These are phyloP conservation scores for Quercus engelmannii DNA, from an alignment of 306 rosid species.

Conservation along the genomic window DNA sequence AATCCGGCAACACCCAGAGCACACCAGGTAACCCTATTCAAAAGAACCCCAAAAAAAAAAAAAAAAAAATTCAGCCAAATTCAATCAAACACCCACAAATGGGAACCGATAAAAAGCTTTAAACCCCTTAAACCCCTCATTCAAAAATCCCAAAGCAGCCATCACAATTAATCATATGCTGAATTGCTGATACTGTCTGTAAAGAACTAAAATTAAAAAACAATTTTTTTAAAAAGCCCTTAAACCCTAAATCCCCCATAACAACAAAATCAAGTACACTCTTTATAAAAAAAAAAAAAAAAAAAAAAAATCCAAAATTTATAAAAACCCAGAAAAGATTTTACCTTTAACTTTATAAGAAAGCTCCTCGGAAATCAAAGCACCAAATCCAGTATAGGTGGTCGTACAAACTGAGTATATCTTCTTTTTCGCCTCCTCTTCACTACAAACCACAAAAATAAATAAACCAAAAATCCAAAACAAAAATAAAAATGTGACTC, in stretches of 20 bases:
- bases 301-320: no score
- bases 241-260: constrained; percentile 5
- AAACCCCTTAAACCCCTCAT: background rate
- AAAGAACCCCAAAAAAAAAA: background rate
- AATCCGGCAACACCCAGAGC: constrained; percentile 95
- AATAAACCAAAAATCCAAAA: background rate
- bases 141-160: background rate
- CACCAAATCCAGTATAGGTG: constrained; percentile 83
- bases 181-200: background rate
- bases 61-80: background rate
- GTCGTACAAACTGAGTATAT: constrained; percentile 81
- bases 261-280: no score
- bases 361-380: constrained; percentile 84
- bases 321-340: background rate
- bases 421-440: constrained; percentile 87
- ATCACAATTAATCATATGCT: background rate
- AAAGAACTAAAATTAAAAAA: background rate
- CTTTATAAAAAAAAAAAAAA: no score
- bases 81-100: background rate
- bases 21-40: constrained; percentile 66
- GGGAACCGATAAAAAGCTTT: background rate
- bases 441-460: constrained; percentile 37
- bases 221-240: background rate
- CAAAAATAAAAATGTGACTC: background rate
- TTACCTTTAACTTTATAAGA: constrained; percentile 77